phyloP scores from a whole-genome alignment of 805 yeast genomes.

The Yarrowia phangngaensis region DNA sequence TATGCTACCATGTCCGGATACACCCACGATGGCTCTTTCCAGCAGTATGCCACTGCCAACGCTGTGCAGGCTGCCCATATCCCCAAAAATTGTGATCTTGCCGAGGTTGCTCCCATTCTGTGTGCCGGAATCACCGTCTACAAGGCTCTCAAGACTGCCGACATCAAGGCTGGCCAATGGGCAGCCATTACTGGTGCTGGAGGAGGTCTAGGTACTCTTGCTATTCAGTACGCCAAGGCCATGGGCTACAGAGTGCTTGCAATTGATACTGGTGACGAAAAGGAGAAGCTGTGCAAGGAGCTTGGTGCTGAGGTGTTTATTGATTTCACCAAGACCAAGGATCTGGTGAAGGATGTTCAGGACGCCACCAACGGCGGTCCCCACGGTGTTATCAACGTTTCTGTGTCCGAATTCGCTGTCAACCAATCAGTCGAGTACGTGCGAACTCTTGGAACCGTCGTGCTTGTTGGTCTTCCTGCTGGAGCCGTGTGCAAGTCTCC shows the following conservation, averaged over 20 bases:
- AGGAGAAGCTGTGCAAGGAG: slow-evolving; percentile 51
- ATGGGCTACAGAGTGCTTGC: slow-evolving; percentile 72
- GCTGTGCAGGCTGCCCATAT: slow-evolving; percentile 81
- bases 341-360: slow-evolving; percentile 53
- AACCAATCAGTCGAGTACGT: slow-evolving; percentile 56
- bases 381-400: slow-evolving; percentile 71
- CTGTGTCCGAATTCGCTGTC: slow-evolving; percentile 68
- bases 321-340: slow-evolving; percentile 55
- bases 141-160: slow-evolving; percentile 82
- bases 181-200: slow-evolving; percentile 76
- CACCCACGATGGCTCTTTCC: slow-evolving; percentile 88
- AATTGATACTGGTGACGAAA: slow-evolving; percentile 66
- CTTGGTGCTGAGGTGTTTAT: slow-evolving; percentile 64
- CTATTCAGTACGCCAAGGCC: slow-evolving; percentile 70
- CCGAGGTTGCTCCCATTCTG: slow-evolving; percentile 72
- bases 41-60: slow-evolving; percentile 84
- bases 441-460: slow-evolving; percentile 67
- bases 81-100: slow-evolving; percentile 70
- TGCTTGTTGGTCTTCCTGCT: slow-evolving; percentile 73
- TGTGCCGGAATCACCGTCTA: slow-evolving; percentile 92
- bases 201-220: slow-evolving; percentile 74
- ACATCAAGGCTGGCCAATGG: slow-evolving; percentile 66
- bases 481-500: slow-evolving; percentile 67
- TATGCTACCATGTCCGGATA: slow-evolving; percentile 73
- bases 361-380: slow-evolving; percentile 68